Conservation (phyloP, 768 basidiomycete species). For the Phlegmacium glaucopus region DNA sequence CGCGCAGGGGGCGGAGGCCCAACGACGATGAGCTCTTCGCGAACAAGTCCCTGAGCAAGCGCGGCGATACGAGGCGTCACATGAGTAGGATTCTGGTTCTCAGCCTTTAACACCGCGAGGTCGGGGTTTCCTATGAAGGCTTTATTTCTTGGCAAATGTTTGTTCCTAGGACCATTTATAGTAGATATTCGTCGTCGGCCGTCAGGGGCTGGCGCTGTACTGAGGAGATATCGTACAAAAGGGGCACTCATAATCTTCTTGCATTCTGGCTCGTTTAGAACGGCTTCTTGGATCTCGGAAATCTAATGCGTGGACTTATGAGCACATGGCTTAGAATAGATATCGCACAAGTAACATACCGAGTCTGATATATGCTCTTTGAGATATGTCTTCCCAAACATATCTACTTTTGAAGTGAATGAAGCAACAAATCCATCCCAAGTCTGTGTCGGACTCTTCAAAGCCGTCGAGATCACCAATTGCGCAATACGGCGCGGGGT, state of each 20-base stretch:
- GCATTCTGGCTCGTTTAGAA: slow-evolving; percentile 20
- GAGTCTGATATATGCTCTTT: slow-evolving; percentile 30
- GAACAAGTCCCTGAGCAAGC: slow-evolving; percentile 49
- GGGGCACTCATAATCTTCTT: slow-evolving; percentile 18
- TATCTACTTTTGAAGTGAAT: slow-evolving; percentile 31
- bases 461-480: slow-evolving; percentile 35
- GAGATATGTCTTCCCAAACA: slow-evolving; percentile 30
- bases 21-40: slow-evolving; percentile 51
- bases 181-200: slow-evolving; percentile 1
- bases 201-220: slow-evolving; percentile 10
- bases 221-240: slow-evolving; percentile 24
- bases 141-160: slow-evolving; percentile 9
- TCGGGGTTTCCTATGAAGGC: slow-evolving; percentile 45
- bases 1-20: slow-evolving; percentile 38
- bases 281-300: slow-evolving; percentile 25
- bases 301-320: slow-evolving; percentile 17
- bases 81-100: slow-evolving; percentile 52
- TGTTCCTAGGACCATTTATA: slow-evolving; percentile 3
- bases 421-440: slow-evolving; percentile 32
- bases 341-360: slow-evolving; percentile 18
- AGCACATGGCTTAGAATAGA: background rate
- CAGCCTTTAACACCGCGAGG: slow-evolving; percentile 49
- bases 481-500: slow-evolving; percentile 49
- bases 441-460: slow-evolving; percentile 25
- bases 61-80: slow-evolving; percentile 60